Percentiles rank a stretch among this genome's conserved stretches.
Evolutionary conservation across 768 basidiomycete genomes (phyloP).

Genomic region (Phylloporus rhodoxanthus): DNA sequence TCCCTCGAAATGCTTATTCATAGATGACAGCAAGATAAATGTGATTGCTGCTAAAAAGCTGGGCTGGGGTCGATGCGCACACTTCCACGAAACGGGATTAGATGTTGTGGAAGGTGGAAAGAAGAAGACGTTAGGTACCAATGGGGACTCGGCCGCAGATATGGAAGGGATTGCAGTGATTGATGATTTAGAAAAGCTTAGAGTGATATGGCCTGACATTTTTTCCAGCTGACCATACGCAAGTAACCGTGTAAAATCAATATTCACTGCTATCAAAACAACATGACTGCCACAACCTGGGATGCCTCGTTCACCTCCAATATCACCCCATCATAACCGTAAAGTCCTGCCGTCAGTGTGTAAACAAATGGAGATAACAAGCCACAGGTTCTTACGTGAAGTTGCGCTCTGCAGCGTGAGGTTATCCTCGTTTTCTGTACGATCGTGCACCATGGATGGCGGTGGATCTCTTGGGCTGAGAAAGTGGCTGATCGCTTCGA

Average conservation of each 20-base stretch:
- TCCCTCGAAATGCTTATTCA: slow-evolving; percentile 66
- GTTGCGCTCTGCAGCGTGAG: slow-evolving; percentile 62
- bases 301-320: slow-evolving; percentile 74
- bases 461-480: slow-evolving; percentile 68
- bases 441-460: slow-evolving; percentile 75
- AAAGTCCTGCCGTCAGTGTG: slow-evolving; percentile 29
- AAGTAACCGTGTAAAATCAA: too few species aligned
- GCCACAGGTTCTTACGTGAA: slow-evolving; percentile 47
- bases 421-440: slow-evolving; percentile 69
- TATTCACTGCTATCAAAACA: slow-evolving; percentile 48
- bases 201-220: slow-evolving; percentile 69
- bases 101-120: slow-evolving; percentile 60
- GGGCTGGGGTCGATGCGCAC: slow-evolving; percentile 70
- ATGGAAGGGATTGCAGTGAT: slow-evolving; percentile 49
- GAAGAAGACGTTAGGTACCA: slow-evolving; percentile 40
- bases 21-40: slow-evolving; percentile 73
- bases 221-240: slow-evolving; percentile 39
- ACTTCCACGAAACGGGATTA: slow-evolving; percentile 68
- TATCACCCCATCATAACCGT: slow-evolving; percentile 79
- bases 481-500: slow-evolving; percentile 74
- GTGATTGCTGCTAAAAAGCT: slow-evolving; percentile 57
- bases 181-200: slow-evolving; percentile 56
- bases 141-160: slow-evolving; percentile 30
- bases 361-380: background rate
- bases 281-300: slow-evolving; percentile 66